phyloP scores from a whole-genome alignment of 2,329 filamentous ascomycete species.

The Byssochlamys sp. region DNA sequence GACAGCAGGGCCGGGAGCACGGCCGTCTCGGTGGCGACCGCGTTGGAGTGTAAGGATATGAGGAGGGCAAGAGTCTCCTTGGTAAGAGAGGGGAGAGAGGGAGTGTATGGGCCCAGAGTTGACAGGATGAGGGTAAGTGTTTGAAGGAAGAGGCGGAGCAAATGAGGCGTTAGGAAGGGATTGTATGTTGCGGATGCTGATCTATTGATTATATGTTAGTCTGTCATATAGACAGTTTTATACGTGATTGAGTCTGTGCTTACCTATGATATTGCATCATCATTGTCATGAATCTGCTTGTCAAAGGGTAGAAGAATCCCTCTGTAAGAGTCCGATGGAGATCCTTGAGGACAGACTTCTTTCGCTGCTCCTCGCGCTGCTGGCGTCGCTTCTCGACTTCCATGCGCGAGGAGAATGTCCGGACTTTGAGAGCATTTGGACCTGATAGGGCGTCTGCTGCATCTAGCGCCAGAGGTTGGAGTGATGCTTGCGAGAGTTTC shows the following conservation, averaged over 20 bases:
- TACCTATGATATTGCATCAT: slow-evolving; percentile 45
- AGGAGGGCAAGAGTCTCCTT: slow-evolving; percentile 76
- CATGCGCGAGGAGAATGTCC: slow-evolving; percentile 75
- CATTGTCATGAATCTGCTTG: slow-evolving; percentile 64
- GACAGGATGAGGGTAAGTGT: slow-evolving; percentile 76
- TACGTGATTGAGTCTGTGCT: slow-evolving; percentile 2
- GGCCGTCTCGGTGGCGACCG: slow-evolving; percentile 50
- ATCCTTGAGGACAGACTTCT: slow-evolving; percentile 60
- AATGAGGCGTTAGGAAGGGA: slow-evolving; percentile 62
- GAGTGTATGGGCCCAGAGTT: slow-evolving; percentile 68
- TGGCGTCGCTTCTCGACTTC: slow-evolving; percentile 49
- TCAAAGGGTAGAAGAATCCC: slow-evolving; percentile 78
- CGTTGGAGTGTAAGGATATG: slow-evolving; percentile 51
- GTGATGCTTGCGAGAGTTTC: slow-evolving; percentile 59
- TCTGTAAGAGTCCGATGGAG: slow-evolving; percentile 66
- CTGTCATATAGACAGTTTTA: not conserved
- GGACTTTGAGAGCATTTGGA: slow-evolving; percentile 75
- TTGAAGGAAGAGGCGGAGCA: slow-evolving; percentile 72
- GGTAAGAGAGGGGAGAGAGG: slow-evolving; percentile 69
- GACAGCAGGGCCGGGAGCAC: slow-evolving; percentile 70
- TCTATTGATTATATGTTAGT: slow-evolving; percentile 13
- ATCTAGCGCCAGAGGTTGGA: slow-evolving; percentile 69
- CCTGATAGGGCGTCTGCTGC: slow-evolving; percentile 73
- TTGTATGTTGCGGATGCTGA: slow-evolving; percentile 37
- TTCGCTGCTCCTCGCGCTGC: slow-evolving; percentile 35